phyloP scores from a whole-genome alignment of 164 flowering plant genomes.

The Paratinospora sagittata region DNA sequence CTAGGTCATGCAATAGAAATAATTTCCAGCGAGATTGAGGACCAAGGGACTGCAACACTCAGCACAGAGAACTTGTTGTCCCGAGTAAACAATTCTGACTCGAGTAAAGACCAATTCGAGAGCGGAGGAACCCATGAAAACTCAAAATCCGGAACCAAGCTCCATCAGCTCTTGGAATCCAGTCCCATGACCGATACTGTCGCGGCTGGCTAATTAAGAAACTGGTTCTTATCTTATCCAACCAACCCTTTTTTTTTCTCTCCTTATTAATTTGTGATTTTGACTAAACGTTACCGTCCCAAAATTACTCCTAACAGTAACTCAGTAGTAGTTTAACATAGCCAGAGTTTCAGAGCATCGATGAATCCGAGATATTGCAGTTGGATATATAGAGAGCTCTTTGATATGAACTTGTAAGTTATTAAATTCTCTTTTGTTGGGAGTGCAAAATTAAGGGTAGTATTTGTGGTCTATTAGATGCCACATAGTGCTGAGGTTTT shows the following conservation, averaged over 20 bases:
- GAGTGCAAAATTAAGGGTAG: neutral
- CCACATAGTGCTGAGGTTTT: slow-evolving; percentile 9
- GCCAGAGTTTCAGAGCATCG: neutral
- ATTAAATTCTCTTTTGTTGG: neutral
- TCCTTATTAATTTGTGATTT: slow-evolving; percentile 21
- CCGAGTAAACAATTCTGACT: slow-evolving; percentile 56
- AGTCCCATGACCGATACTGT: slow-evolving; percentile 74
- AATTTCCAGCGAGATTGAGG: slow-evolving; percentile 23
- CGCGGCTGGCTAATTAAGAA: slow-evolving; percentile 58
- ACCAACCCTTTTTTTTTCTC: neutral
- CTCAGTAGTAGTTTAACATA: slow-evolving; percentile 10
- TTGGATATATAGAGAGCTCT: neutral
- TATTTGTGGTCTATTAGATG: slow-evolving; percentile 18
- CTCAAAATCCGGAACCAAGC: slow-evolving; percentile 52
- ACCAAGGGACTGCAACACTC: slow-evolving; percentile 24
- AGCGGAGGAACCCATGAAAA: slow-evolving; percentile 44
- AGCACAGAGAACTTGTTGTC: slow-evolving; percentile 69
- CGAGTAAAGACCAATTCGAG: slow-evolving; percentile 33
- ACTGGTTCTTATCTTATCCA: too few relatives aligned
- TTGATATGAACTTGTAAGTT: neutral
- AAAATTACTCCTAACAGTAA: slow-evolving; percentile 42
- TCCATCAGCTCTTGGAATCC: slow-evolving; percentile 74
- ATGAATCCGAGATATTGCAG: neutral
- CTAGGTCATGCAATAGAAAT: slow-evolving; percentile 26
- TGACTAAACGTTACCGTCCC: slow-evolving; percentile 28